These are phyloP conservation scores for Gillenia trifoliata DNA, from an alignment of 306 rosid species.

Conservation along the genomic window DNA sequence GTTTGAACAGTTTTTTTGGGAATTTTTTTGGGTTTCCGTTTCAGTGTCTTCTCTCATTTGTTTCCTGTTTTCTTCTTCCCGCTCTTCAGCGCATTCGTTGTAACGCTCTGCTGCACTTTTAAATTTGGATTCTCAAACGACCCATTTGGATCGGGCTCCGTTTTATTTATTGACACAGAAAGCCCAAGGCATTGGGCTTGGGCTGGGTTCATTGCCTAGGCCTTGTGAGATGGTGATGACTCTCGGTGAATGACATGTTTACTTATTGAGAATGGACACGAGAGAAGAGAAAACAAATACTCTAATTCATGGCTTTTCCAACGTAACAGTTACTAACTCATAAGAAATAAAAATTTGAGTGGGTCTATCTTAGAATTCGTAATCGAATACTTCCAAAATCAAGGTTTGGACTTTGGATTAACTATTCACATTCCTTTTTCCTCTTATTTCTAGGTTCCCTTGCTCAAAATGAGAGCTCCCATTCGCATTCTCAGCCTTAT, in stretches of 20 bases:
- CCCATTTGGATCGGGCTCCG: neutral
- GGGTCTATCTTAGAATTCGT: too few relatives aligned
- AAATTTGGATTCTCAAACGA: neutral
- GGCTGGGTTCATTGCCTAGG: neutral
- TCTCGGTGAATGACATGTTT: too few relatives aligned
- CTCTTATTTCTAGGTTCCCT: too few relatives aligned
- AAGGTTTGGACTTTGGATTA: too few relatives aligned
- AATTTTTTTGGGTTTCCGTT: neutral
- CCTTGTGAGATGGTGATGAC: too few relatives aligned
- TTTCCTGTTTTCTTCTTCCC: conserved; percentile 10
- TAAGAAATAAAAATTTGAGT: too few relatives aligned
- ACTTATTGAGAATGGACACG: too few relatives aligned
- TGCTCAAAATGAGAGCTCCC: conserved; percentile 21
- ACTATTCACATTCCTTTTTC: too few relatives aligned
- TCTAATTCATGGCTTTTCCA: too few relatives aligned
- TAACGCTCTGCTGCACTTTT: neutral
- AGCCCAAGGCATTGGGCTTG: neutral
- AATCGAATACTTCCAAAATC: too few relatives aligned
- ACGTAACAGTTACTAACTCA: too few relatives aligned
- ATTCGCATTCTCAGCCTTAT: conserved; percentile 2
- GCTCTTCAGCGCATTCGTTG: neutral
- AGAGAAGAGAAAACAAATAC: too few relatives aligned
- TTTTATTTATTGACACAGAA: neutral
- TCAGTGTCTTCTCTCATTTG: neutral
- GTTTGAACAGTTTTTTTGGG: neutral